A percentile compares a stretch with the other conserved stretches of the same genome.
phyloP scores from a whole-genome alignment of 345 rosid species.

The Eucalyptus sp. region DNA sequence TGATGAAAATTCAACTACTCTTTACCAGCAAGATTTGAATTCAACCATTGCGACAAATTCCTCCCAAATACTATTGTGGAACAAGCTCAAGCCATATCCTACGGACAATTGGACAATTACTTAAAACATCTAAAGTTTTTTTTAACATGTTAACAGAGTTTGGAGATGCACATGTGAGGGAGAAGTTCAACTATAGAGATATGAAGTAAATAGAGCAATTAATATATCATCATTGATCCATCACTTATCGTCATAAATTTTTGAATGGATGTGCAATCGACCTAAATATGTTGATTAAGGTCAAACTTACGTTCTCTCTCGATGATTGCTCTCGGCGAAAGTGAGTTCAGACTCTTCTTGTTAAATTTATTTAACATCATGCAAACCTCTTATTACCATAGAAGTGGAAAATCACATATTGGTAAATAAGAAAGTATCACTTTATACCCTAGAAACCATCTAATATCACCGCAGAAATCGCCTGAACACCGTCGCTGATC shows the following conservation, averaged over 20 bases:
- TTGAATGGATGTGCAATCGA: background rate
- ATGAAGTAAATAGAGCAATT: background rate
- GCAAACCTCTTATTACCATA: background rate
- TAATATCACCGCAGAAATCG: background rate
- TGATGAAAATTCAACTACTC: background rate
- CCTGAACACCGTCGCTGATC: background rate
- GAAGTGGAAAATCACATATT: background rate
- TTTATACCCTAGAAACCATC: background rate
- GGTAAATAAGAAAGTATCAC: background rate
- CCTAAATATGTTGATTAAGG: background rate
- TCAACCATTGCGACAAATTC: background rate
- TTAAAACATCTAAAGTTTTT: background rate
- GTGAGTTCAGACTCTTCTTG: background rate
- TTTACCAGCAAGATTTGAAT: background rate
- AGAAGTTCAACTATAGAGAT: background rate
- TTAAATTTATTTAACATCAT: background rate
- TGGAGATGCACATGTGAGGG: background rate
- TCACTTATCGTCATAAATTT: background rate
- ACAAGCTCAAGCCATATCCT: background rate
- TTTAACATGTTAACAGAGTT: background rate
- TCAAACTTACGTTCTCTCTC: fast-evolving
- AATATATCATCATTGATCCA: fast-evolving
- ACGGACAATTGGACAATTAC: background rate
- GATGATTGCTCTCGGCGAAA: fast-evolving
- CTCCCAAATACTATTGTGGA: background rate